Evolutionary conservation across 1,139 yeast species (phyloP).

Genomic region (Zygosaccharomyces sapae): DNA sequence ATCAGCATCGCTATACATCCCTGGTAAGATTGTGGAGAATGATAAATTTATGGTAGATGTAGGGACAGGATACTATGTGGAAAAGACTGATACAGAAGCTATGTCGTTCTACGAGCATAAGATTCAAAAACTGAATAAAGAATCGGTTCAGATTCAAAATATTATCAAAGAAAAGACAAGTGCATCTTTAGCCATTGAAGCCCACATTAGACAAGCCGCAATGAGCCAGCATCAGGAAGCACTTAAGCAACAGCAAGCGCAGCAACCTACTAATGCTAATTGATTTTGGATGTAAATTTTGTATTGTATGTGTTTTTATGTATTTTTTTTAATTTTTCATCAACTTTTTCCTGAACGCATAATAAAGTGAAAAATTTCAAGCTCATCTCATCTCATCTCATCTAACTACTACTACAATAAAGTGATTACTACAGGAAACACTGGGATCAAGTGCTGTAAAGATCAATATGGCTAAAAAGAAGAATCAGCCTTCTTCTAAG

Average conservation of each 20-base stretch:
- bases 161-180: conserved; percentile 60
- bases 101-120: conserved; percentile 69
- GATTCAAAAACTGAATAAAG: conserved; percentile 66
- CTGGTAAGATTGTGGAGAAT: conserved; percentile 65
- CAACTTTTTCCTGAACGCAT: background rate
- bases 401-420: background rate
- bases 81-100: conserved; percentile 67
- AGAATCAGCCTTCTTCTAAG: conserved; percentile 32
- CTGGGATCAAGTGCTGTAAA: conserved; percentile 1
- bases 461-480: conserved; percentile 34
- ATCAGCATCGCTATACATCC: conserved; percentile 83
- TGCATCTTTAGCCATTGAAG: conserved; percentile 33
- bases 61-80: conserved; percentile 94
- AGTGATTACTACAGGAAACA: background rate
- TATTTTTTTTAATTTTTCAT: background rate
- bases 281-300: background rate
- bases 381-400: background rate
- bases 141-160: conserved; percentile 67
- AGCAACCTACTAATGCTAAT: conserved; percentile 5
- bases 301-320: background rate
- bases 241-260: conserved; percentile 12
- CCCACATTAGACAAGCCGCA: conserved; percentile 32
- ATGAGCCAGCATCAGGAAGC: conserved; percentile 25
- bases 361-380: background rate
- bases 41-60: conserved; percentile 82